Evolutionary conservation across 1,284 basidiomycete genomes (phyloP), one percentile per base, ranked within the genome.

Genomic region (Boletus mariae): DNA sequence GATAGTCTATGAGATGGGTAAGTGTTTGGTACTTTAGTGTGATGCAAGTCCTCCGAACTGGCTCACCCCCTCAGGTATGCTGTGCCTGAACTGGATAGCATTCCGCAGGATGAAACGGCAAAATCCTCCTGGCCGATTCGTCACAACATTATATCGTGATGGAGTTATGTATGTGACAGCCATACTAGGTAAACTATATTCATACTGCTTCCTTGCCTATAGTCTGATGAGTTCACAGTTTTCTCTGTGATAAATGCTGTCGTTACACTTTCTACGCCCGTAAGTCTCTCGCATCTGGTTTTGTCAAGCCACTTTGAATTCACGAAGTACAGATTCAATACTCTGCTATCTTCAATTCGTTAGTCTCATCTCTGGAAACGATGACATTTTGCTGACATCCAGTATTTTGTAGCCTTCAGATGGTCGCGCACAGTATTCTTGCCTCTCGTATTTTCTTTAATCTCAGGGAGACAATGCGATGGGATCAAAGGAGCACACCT

Each of bases 401-500:
- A 20, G 37, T 17, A 10, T 43, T 20, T 42, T 17, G 9, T 10
- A 64, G 62, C 29, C 62, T 58, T 32, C 62, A 66, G 32, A 44
- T 66, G 48, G 62, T 56, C 38, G 52, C 54, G 46, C 62, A 66
- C 26, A 64, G 58, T 17, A 56, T 64, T 31, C 58, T 64, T 51
- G 58, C 64, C 1, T 65, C 64, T n/a, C 62, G 62, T 6, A 60
- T 64, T 28, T 64, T 66, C 47, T 64, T 64, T 25, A 64, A 66
- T 45, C 60, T 64, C n/a, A 56, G 58, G 44, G 59, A 65, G 43
- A 64, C 61, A 8, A 41, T 28, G n/a, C 54, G n/a, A 29, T 44
- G 17, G 49, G 54, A 55, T 35, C 43, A 55, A 50, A 13, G 13
- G 4, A 23, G 13, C 9, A 15, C 49, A 4, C n/a, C 42, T 23